Base-by-base conservation (phyloP, 2,329 filamentous ascomycete species). In the Colletotrichum euphorbiae region DNA sequence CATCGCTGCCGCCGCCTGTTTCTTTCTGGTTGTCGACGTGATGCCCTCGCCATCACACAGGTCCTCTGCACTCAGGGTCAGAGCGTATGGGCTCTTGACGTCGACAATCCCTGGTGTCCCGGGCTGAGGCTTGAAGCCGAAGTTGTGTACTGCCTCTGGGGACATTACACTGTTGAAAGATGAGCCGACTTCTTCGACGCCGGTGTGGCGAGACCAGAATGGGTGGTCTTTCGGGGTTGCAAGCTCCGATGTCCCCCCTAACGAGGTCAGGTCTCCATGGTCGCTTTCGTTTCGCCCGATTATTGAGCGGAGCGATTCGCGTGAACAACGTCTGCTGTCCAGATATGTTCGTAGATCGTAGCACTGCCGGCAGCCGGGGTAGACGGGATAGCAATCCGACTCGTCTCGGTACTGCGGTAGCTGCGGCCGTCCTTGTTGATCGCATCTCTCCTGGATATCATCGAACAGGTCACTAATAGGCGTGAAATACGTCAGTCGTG, bases 371-470 rank as follows among this genome's bases (percentile, higher is more conserved):
- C 81, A 83, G 0, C 79, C 73, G 0, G 81, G 81, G 57, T 81
- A 80, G 2, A 78, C 74, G 1, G 80, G 75, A 67, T 78, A 81
- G 5, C 78, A 74, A 38, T 81, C 80, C 6, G 76, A 77, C 28
- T 82, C 80, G 45, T 82, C 78, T 3, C 79, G 77, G 54, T 79
- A 73, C 61, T 80, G 78, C 0, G 81, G 81, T 21, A 83, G 76
- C 61, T 77, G 76, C 0, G 81, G 81, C 15, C 80, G 76, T 6
- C 72, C 72, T 48, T 78, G 74, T 70, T 82, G 75, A 2, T 77
- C 79, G 55, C 80, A 83, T 56, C 77, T 78, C 70, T 83, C 82
- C 63, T 82, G 80, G 24, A 83, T 81, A 52, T 83, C 81, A 43
- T 84, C 81, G 21, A 83, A 79, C 13, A 83, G 75, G 67, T 83